Evolutionary conservation across 805 yeast species (phyloP), one percentile per base, ranked within the genome.

Genomic region (Lipomyces orientalis): DNA sequence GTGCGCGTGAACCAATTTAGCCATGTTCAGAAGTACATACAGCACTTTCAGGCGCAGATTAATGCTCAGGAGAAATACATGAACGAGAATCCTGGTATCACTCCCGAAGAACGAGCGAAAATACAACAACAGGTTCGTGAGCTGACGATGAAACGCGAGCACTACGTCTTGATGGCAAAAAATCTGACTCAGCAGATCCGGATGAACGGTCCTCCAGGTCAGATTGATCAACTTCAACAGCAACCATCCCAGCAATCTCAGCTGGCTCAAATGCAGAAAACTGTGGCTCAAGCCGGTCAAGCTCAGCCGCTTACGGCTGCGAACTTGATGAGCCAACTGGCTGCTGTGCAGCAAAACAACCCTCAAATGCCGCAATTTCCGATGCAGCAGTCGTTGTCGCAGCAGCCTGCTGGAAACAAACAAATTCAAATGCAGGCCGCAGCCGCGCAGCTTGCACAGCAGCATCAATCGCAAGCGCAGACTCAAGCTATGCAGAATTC

Each of bases 371-470:
- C 55, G 16, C 56, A 31, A 16, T 16, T 7, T n/a, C 63, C 14
- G 39, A n/a, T 1, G 75, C 73, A 4, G 82, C 77, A 8, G 72
- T 71, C 34, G 73, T 75, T 55, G 61, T 33, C 57, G 65, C 59
- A 58, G 63, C 72, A 46, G 46, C 35, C 74, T 74, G 46, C 49
- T 34, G 55, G 25, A 9, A 51, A 33, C 52, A 54, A 39, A 16
- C 67, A 59, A 51, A 33, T 39, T 57, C 69, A 51, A 22, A 33
- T 60, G 54, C 66, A 65, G n/a, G 62, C 60, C 35, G n/a, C 66
- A 59, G 49, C 9, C 46, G 34, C 49, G 37, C 66, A 59, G 57
- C 19, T 54, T 14, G 33, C 54, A 14, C 54, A 52, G 25, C 64
- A 55, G 46, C 65, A 58, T 29, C 71, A 54, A 64, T 72, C 55